Evolutionary conservation across 768 basidiomycete species (phyloP).

Genomic region (Lentinula lateritia): DNA sequence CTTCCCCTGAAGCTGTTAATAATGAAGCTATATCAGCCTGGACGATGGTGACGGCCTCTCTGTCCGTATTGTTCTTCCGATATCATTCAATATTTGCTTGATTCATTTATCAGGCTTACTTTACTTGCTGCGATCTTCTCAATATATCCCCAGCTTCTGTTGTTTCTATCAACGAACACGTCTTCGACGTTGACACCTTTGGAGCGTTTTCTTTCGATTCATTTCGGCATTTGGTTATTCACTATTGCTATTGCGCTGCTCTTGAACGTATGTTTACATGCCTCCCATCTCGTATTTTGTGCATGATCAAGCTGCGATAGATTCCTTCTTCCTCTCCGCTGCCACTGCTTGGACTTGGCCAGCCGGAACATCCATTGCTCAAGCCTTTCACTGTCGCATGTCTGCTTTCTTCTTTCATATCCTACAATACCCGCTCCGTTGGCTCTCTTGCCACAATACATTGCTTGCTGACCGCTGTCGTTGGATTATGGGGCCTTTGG

Average conservation of each 20-base stretch:
- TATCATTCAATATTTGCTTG: background rate
- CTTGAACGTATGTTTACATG: constrained; percentile 48
- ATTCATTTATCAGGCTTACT: constrained; percentile 21
- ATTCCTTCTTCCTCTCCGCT: constrained; percentile 35
- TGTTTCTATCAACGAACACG: constrained; percentile 56
- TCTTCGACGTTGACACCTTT: constrained; percentile 49
- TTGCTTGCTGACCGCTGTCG: constrained; percentile 40
- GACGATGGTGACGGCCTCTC: constrained; percentile 29
- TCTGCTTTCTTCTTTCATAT: constrained; percentile 50
- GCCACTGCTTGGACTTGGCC: constrained; percentile 15
- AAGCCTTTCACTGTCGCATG: constrained; percentile 52
- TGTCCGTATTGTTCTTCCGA: constrained; percentile 18
- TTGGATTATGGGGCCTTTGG: constrained; percentile 70
- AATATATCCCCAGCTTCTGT: constrained; percentile 57
- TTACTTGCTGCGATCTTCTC: constrained; percentile 32
- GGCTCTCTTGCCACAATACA: constrained; percentile 52
- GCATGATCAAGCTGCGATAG: constrained; percentile 16
- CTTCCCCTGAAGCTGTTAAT: constrained; percentile 8
- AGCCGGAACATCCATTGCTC: constrained; percentile 56
- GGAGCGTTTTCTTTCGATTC: constrained; percentile 64
- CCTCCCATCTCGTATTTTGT: background rate
- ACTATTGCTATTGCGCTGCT: constrained; percentile 52
- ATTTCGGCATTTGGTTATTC: constrained; percentile 57
- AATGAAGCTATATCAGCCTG: constrained; percentile 27
- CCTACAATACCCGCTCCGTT: constrained; percentile 57